Base-by-base conservation (phyloP, 108 stramenopile genomes). In the Fragilariopsis cylindrus region DNA sequence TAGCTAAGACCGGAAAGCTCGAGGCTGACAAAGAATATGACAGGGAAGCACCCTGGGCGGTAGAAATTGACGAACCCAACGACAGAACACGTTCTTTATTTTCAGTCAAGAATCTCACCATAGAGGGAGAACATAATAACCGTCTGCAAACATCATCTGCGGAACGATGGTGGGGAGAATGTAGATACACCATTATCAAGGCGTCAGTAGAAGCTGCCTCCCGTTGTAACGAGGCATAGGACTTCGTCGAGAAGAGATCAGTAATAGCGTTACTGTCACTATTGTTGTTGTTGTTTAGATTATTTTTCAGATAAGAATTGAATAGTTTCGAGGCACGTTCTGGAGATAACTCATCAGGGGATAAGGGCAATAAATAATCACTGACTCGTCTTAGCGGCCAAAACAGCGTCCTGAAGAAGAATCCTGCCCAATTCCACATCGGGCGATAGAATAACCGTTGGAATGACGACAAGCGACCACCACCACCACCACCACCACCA, bases 311-410 rank as follows among this genome's bases (percentile, higher is more conserved):
- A 49, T 86, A 72, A 60, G 83, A 47, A 4, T 81, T 76, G 74
- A 93, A 93, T 5, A 82, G 81, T 54, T 83, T 76, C 18, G 90
- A 83, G 12, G 92, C 92, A 69, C 91, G 86, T 44, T 88, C 83
- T 39, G 76, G 79, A 40, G 77, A 69, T 5, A 79, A 57, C 69
- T 93, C 92, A 60, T 75, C 88, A 45, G 84, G 80, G 4, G 76
- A 73, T 57, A 84, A 73, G 6, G 87, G 81, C 65, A 88, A 86
- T 15, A 78, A 16, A 3, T 84, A 8, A 19, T 80, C 76, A 55
- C 76, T 47, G 5, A 84, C 7, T 57, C 76, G 66, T 9, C 77
- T 52, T 0, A 85, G 57, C 3, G 90, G 90, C 81, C 85, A 87
- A 6, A 90, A 63, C 4, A 82, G 13, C 47, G 82, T 76, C 42